Evolutionary conservation across 345 rosid genomes (phyloP), one percentile per base, ranked within the genome.

Genomic region (Gossypium ekmanianum): DNA sequence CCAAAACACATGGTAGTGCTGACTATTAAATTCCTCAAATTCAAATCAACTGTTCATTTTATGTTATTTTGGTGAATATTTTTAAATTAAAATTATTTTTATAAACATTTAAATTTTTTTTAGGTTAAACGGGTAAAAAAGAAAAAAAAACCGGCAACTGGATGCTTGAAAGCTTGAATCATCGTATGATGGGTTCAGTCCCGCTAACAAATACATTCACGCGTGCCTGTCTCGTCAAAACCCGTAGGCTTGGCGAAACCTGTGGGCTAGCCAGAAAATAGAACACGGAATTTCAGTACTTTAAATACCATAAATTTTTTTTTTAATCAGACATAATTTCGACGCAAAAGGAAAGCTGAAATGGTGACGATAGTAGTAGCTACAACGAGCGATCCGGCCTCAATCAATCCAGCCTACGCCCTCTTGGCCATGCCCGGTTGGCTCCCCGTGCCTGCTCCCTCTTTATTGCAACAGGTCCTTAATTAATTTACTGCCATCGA

Each of bases 351-450:
- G 5, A 44, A 47, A 22, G 9, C 29, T 2, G 2, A 68, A 27
- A 94, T 92, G 97, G 97, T 91, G 78, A 88, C 87, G 10, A 85
- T 94, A 29, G 34, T 92, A 67, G 97, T 92, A 68, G 88, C 97
- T 61, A 92, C 98, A 16, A 87, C 92, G 68, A 58, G 27, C 59
- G 98, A 94, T 73, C 92, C 98, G 5, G 98, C 98, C 58, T 94
- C 98, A 74, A 85, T 92, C 81, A 92, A 91, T 79, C 98, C 98
- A 0, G 97, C 97, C 73, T 48, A 80, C 17, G 87, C 89, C 61
- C 92, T 92, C 79, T 80, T 94, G 43, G 78, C 89, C 77, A 88
- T 85, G 89, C 88, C 94, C 16, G 93, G 90, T 0, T 92, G 97
- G 97, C 67, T 56, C 16, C 61, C 88, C 41, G 85, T 56, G 16